Conservation (phyloP, 257 asterid species). For the Paraleonurus japonicus region DNA sequence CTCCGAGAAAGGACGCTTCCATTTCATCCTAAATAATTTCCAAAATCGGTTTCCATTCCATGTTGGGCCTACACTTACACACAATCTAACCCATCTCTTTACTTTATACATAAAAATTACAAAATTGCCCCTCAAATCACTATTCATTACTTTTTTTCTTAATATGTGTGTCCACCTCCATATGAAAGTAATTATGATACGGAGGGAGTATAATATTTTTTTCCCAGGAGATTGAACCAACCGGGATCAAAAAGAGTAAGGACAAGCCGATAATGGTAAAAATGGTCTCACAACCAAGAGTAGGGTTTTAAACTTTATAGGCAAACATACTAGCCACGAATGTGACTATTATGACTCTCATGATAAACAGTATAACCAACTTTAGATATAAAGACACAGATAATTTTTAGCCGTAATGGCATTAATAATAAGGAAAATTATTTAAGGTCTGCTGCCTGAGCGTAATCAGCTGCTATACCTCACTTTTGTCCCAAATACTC, state of each 20-base stretch:
- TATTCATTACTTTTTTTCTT: too few species aligned
- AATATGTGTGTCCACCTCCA: too few species aligned
- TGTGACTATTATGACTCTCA: neutral
- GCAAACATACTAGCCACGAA: neutral
- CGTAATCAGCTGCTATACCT: neutral
- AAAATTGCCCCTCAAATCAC: too few species aligned
- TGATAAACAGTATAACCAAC: neutral
- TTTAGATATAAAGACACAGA: conserved; percentile 1
- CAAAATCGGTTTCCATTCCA: too few species aligned
- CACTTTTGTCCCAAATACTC: conserved; percentile 1
- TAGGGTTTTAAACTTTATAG: neutral
- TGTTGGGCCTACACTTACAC: too few species aligned
- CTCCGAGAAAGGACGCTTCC: neutral
- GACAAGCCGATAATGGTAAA: conserved; percentile 5
- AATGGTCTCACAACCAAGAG: neutral
- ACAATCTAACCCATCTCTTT: too few species aligned
- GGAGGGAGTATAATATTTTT: too few species aligned
- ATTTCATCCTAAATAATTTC: too few species aligned
- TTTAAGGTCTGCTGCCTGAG: neutral
- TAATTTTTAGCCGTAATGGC: neutral
- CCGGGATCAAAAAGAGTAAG: neutral
- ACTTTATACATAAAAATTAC: too few species aligned
- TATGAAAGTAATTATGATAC: too few species aligned
- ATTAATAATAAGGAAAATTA: neutral
- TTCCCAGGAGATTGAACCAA: conserved; percentile 13